Base-by-base conservation (phyloP, 352 stramenopile species). In the Plasmopara viticola region DNA sequence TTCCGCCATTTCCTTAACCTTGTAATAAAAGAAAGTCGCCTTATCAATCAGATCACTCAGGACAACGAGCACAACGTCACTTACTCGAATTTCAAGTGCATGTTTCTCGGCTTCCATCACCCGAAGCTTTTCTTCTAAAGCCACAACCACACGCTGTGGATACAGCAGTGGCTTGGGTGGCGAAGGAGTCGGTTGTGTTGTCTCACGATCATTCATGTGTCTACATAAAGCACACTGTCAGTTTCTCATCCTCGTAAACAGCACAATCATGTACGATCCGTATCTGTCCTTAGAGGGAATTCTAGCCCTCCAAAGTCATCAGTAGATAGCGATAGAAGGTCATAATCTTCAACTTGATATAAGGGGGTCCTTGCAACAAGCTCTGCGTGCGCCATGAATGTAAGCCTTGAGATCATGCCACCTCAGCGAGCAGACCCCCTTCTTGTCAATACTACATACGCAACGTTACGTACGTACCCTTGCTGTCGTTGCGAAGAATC, bases 231-330 rank as follows among this genome's bases (percentile, higher is more conserved):
- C 20, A 35, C 31, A 35, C 31, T 4, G 31, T 35, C 31, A 35
- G 31, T 35, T 35, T 41, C 9, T 41, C 33, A 41, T 18, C 1
- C 37, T 8, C 5, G 6, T 41, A 41, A 15, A 8, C 37, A 9
- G 1, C 29, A 18, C 31, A 29, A 44, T 38, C 44, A 30, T 91
- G 78, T 91, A 63, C 70, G 56, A 87, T 86, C 79, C 79, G 82
- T 93, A 93, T 90, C 82, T 93, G 82, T 93, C 82, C 79, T 93
- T 86, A 62, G 66, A 68, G 58, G 78, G 66, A 86, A 86, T 92
- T 87, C 82, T 92, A 88, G 58, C 59, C 78, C 68, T 62, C 46
- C 65, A 86, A 92, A 87, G 82, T 92, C 82, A 92, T 90, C 82
- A 92, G 77, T 52, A 90, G 75, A 88, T 74, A 66, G 51, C 53